Conservation (phyloP, 1,284 basidiomycete species). For the Ustilago curta region DNA sequence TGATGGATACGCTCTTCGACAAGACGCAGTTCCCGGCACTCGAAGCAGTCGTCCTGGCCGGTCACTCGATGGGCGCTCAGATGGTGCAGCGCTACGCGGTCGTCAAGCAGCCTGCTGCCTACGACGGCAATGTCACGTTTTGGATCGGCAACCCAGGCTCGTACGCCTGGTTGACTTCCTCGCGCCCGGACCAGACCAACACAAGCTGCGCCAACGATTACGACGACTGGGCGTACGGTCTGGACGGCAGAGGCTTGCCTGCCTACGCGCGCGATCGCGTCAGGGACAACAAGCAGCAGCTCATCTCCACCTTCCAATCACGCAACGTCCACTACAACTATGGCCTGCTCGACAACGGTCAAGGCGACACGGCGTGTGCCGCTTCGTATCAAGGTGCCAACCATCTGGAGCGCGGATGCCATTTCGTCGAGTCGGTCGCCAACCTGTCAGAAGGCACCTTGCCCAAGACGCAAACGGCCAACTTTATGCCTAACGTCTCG, state of each 20-base stretch:
- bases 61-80: constrained; percentile 66
- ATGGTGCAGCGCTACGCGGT: constrained; percentile 57
- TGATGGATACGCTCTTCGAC: constrained; percentile 59
- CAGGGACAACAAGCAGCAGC: constrained; percentile 26
- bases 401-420: constrained; percentile 57
- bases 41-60: constrained; percentile 54
- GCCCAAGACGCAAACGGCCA: constrained; percentile 56
- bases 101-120: constrained; percentile 45
- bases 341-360: constrained; percentile 63
- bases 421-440: constrained; percentile 48
- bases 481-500: constrained; percentile 58
- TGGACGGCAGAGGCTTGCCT: constrained; percentile 44
- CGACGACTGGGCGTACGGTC: constrained; percentile 57
- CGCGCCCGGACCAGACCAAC: constrained; percentile 39
- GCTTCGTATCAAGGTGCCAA: constrained; percentile 58
- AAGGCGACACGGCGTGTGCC: constrained; percentile 60
- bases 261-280: constrained; percentile 55
- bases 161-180: constrained; percentile 52
- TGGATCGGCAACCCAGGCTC: constrained; percentile 65
- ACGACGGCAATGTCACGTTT: constrained; percentile 56
- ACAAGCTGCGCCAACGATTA: constrained; percentile 21
- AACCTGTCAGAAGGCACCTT: constrained; percentile 20
- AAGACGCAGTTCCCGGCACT: constrained; percentile 53
- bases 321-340: constrained; percentile 61
- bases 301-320: constrained; percentile 44